Conservation (phyloP, 2,329 filamentous ascomycete species). For the Aspergillus unguis region DNA sequence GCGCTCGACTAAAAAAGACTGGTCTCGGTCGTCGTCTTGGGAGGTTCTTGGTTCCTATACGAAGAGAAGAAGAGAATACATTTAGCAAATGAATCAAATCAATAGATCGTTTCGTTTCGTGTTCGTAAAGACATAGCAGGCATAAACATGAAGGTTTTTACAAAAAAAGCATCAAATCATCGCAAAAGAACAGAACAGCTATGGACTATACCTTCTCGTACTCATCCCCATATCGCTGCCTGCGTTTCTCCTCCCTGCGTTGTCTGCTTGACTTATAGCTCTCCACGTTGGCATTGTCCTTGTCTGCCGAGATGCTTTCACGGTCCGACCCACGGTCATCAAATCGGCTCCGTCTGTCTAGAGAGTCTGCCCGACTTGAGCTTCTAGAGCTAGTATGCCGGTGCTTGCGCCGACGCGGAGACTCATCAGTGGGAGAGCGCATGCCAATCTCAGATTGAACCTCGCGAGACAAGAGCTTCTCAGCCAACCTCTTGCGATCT, state of each 20-base stretch:
- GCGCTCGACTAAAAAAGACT: conserved; percentile 65
- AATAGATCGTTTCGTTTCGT: conserved; percentile 16
- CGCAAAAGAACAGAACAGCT: conserved; percentile 24
- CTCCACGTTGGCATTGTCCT: conserved; percentile 36
- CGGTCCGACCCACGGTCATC: conserved; percentile 40
- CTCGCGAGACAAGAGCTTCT: conserved; percentile 30
- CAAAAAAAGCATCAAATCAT: conserved; percentile 5
- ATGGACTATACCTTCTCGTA: conserved; percentile 41
- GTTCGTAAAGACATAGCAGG: conserved; percentile 12
- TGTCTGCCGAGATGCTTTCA: conserved; percentile 35
- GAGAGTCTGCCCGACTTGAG: conserved; percentile 28
- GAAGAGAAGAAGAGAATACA: conserved; percentile 23
- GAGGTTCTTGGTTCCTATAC: conserved; percentile 33
- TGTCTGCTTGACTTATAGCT: conserved; percentile 32
- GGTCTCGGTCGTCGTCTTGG: conserved; percentile 36
- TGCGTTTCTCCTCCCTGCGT: conserved; percentile 36
- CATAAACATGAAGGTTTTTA: conserved; percentile 22
- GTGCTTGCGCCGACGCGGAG: conserved; percentile 41
- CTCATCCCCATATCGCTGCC: conserved; percentile 35
- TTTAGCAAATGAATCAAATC: conserved; percentile 31
- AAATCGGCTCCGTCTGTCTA: conserved; percentile 33
- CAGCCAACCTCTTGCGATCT: conserved; percentile 7
- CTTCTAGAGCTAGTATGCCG: conserved; percentile 37
- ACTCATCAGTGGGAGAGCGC: conserved; percentile 34
- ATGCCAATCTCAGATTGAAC: conserved; percentile 36